A percentile compares a stretch with the other conserved stretches of the same genome.
These are phyloP conservation scores for Cystobasidium onofrii DNA, from an alignment of 768 basidiomycete species.

Conservation along the genomic window DNA sequence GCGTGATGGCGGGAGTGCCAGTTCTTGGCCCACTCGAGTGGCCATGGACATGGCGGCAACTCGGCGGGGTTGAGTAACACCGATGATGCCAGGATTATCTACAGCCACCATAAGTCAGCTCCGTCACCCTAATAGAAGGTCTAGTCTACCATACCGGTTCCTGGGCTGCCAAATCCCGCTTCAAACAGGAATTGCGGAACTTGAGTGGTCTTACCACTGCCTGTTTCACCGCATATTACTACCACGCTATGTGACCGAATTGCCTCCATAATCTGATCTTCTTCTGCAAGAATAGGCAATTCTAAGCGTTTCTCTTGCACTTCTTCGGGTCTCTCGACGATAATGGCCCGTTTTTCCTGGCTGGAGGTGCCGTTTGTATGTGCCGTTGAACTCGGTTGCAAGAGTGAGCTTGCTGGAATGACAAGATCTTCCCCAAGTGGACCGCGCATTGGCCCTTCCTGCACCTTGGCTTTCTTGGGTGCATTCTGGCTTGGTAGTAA, in stretches of 20 bases:
- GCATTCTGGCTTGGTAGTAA: conserved; percentile 38
- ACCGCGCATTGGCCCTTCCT: conserved; percentile 10
- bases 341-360: conserved; percentile 35
- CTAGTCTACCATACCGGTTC: background rate
- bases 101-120: conserved; percentile 9
- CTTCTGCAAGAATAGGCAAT: conserved; percentile 83
- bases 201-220: conserved; percentile 96
- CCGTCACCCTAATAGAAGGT: background rate
- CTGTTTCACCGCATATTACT: conserved; percentile 87
- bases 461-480: conserved; percentile 28
- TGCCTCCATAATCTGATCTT: conserved; percentile 88
- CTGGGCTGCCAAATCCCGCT: conserved; percentile 71
- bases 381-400: conserved; percentile 24
- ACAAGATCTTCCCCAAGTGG: conserved; percentile 18
- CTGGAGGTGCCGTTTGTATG: conserved; percentile 34
- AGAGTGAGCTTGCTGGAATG: conserved; percentile 16
- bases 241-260: conserved; percentile 77
- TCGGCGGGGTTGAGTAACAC: conserved; percentile 90
- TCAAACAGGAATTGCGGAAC: conserved; percentile 98
- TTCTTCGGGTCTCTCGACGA: conserved; percentile 40
- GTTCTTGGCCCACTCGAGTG: conserved; percentile 78
- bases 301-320: conserved; percentile 62
- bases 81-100: conserved; percentile 98
- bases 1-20: conserved; percentile 68
- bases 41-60: conserved; percentile 98